phyloP scores from a whole-genome alignment of 108 stramenopile species.

The Mayamaea pseudoterrestris region DNA sequence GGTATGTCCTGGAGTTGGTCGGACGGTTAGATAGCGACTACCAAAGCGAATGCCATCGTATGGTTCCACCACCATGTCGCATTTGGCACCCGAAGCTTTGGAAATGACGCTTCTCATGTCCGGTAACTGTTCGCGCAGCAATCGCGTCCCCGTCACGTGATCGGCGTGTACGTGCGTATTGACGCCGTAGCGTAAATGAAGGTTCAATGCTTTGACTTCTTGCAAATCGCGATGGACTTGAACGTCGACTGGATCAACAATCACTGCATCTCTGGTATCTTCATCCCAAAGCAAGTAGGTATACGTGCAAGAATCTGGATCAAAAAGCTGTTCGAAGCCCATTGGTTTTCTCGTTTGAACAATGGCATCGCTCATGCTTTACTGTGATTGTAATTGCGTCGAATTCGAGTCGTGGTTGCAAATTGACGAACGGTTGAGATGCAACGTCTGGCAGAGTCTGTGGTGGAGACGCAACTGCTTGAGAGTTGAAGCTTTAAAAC shows the following conservation, averaged over 20 bases:
- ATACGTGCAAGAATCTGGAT: slow-evolving; percentile 75
- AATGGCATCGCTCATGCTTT: too few species aligned
- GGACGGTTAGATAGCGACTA: slow-evolving; percentile 32
- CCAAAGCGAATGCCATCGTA: slow-evolving; percentile 73
- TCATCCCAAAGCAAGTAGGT: slow-evolving; percentile 80
- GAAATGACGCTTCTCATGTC: slow-evolving; percentile 70
- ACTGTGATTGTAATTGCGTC: too few species aligned
- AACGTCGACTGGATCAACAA: slow-evolving; percentile 85
- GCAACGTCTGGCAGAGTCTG: too few species aligned
- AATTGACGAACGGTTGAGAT: too few species aligned
- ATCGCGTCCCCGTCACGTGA: slow-evolving; percentile 77
- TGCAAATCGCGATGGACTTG: slow-evolving; percentile 75
- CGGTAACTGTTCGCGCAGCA: slow-evolving; percentile 46
- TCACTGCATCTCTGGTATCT: slow-evolving; percentile 67
- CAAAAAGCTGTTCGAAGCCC: slow-evolving; percentile 82
- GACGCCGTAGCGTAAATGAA: slow-evolving; percentile 62
- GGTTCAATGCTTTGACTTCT: slow-evolving; percentile 38
- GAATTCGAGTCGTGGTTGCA: too few species aligned
- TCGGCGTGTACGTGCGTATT: slow-evolving; percentile 69
- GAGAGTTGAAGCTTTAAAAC: too few species aligned
- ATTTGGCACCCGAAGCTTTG: slow-evolving; percentile 42
- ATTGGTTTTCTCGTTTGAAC: too few species aligned
- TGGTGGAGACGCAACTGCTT: too few species aligned
- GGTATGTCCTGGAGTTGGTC: slow-evolving; percentile 86
- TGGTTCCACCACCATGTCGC: slow-evolving; percentile 45